Percentiles rank a stretch among this genome's conserved stretches.
Conservation (phyloP, 306 rosid species). For the Quillaja saponaria region DNA sequence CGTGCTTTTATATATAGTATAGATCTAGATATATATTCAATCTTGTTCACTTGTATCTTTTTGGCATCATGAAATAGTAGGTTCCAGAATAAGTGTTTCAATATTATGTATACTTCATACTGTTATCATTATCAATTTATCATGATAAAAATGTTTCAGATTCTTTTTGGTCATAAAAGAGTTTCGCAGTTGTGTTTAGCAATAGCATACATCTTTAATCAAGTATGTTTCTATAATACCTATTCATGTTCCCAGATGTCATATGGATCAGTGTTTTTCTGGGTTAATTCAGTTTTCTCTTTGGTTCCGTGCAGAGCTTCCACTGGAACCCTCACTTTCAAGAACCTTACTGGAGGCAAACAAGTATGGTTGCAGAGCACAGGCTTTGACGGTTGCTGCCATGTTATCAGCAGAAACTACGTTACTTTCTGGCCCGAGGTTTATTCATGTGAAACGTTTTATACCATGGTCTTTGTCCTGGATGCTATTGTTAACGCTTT, state of each 20-base stretch:
- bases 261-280: slow-evolving; percentile 19
- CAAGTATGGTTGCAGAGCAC: slow-evolving; percentile 71
- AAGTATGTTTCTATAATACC: slow-evolving; percentile 17
- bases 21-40: too few relatives aligned
- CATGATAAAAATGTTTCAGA: too few relatives aligned
- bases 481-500: slow-evolving; percentile 5
- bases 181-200: slow-evolving; percentile 14
- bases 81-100: too few relatives aligned
- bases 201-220: slow-evolving; percentile 8
- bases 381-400: slow-evolving; percentile 92
- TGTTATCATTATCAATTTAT: not conserved
- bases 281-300: slow-evolving; percentile 25
- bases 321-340: slow-evolving; percentile 93
- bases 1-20: too few relatives aligned
- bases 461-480: not conserved
- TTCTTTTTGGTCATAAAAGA: not conserved
- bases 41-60: slow-evolving; percentile 1
- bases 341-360: slow-evolving; percentile 92
- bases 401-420: slow-evolving; percentile 88
- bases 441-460: slow-evolving; percentile 19
- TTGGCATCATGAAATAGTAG: not conserved
- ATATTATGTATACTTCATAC: not conserved
- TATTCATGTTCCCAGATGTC: slow-evolving; percentile 13
- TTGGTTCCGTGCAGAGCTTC: slow-evolving; percentile 69
- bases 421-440: slow-evolving; percentile 85